phyloP scores from a whole-genome alignment of 2,329 filamentous ascomycete species.

The Rhynchosporium agropyri region DNA sequence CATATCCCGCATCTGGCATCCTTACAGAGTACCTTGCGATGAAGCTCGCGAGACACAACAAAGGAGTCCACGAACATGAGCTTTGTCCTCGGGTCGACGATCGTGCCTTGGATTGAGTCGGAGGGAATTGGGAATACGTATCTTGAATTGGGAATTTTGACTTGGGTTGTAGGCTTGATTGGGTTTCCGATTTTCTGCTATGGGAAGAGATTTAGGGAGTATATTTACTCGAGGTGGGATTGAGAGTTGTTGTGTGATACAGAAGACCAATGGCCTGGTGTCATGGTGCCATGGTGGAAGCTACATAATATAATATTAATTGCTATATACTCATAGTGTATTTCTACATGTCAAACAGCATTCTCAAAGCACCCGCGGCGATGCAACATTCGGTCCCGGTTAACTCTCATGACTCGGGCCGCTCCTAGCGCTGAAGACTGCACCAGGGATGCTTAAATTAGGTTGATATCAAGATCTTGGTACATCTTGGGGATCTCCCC shows the following conservation, averaged over 20 bases:
- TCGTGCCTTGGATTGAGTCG: conserved; percentile 25
- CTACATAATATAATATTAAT: background rate
- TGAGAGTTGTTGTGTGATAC: background rate
- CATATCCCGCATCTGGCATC: conserved; percentile 20
- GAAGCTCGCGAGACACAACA: conserved; percentile 22
- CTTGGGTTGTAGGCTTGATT: conserved; percentile 22
- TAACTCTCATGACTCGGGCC: background rate
- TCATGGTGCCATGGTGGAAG: background rate
- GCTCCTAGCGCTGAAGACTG: conserved; percentile 6
- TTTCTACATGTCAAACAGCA: too few relatives aligned
- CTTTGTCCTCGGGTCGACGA: conserved; percentile 27
- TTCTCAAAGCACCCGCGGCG: too few relatives aligned
- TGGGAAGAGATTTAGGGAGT: conserved; percentile 22
- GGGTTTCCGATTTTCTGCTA: conserved; percentile 28
- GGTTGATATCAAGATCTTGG: conserved; percentile 1
- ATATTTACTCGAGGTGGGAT: conserved; percentile 19
- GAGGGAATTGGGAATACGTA: conserved; percentile 22
- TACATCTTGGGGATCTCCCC: background rate
- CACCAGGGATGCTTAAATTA: conserved; percentile 5
- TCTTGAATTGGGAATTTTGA: conserved; percentile 22
- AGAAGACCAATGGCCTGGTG: background rate
- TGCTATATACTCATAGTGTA: too few relatives aligned
- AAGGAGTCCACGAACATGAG: conserved; percentile 29
- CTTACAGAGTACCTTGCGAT: conserved; percentile 6
- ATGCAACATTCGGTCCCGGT: too few relatives aligned